phyloP scores from a whole-genome alignment of 805 yeast species.

The Suhomyces xylopsoci region DNA sequence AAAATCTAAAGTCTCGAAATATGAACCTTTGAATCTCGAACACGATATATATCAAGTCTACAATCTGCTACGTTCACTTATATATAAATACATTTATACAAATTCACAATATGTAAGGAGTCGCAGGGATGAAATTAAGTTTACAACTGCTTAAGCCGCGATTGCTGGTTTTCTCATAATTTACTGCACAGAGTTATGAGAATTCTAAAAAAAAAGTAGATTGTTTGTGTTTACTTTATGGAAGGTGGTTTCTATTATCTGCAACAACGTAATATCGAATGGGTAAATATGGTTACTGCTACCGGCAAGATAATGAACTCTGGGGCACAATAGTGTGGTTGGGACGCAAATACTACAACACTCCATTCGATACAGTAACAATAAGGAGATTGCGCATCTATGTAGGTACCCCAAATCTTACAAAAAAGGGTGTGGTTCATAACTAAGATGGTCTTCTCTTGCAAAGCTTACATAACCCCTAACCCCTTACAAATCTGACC shows the following conservation, averaged over 20 bases:
- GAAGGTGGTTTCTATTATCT: neutral
- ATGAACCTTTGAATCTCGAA: neutral
- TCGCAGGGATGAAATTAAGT: conserved; percentile 3
- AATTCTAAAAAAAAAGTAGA: neutral
- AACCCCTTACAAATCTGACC: neutral
- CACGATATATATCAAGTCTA: neutral
- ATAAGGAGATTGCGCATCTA: neutral
- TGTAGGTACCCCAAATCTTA: neutral
- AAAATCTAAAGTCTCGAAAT: neutral
- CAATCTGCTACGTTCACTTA: neutral
- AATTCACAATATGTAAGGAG: neutral
- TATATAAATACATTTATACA: conserved; percentile 1
- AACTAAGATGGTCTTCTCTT: neutral
- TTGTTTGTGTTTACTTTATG: neutral
- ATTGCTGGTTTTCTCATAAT: neutral
- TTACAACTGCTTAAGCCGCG: neutral
- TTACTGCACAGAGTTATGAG: neutral
- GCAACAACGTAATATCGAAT: neutral
- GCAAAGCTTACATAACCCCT: neutral
- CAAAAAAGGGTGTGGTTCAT: neutral
- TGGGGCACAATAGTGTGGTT: neutral
- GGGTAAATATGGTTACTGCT: neutral
- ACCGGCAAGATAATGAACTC: neutral
- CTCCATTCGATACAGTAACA: neutral
- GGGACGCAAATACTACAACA: neutral